phyloP scores from a whole-genome alignment of 805 yeast genomes.

The Zygosaccharomyces bailii region DNA sequence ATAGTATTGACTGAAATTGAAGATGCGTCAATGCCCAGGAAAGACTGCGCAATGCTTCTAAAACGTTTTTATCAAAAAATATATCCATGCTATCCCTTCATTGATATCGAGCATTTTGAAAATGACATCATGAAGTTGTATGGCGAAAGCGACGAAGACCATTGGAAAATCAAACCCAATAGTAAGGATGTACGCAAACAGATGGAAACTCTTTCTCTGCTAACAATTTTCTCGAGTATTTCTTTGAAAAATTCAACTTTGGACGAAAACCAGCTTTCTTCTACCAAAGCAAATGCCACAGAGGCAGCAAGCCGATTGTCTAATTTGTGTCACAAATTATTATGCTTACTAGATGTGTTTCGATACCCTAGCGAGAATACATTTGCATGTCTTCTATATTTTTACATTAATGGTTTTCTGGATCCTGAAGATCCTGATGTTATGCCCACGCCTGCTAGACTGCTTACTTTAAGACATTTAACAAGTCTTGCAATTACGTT shows the following conservation, averaged over 20 bases:
- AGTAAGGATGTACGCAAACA: conserved; percentile 14
- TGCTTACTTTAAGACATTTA: conserved; percentile 11
- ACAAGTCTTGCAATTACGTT: conserved; percentile 10
- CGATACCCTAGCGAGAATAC: conserved; percentile 14
- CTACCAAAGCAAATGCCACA: conserved; percentile 2
- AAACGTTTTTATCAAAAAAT: conserved; percentile 8
- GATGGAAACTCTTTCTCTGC: conserved; percentile 15
- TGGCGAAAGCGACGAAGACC: background rate
- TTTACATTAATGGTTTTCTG: conserved; percentile 10
- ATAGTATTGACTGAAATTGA: background rate
- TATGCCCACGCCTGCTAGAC: conserved; percentile 9
- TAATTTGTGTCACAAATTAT: conserved; percentile 8
- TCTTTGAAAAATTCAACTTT: conserved; percentile 6
- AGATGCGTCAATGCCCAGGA: background rate
- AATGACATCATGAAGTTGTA: conserved; percentile 1
- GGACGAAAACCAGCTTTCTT: background rate
- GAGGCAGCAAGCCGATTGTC: background rate
- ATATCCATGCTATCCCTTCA: conserved; percentile 13
- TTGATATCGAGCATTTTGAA: conserved; percentile 12
- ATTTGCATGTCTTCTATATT: conserved; percentile 13
- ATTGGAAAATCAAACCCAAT: conserved; percentile 11
- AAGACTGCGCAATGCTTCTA: conserved; percentile 1
- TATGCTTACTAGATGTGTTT: conserved; percentile 15
- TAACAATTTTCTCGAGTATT: conserved; percentile 11
- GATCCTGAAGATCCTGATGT: conserved; percentile 13